Conservation (phyloP, 2,329 filamentous ascomycete genomes). For the Sclerotinia borealis region DNA sequence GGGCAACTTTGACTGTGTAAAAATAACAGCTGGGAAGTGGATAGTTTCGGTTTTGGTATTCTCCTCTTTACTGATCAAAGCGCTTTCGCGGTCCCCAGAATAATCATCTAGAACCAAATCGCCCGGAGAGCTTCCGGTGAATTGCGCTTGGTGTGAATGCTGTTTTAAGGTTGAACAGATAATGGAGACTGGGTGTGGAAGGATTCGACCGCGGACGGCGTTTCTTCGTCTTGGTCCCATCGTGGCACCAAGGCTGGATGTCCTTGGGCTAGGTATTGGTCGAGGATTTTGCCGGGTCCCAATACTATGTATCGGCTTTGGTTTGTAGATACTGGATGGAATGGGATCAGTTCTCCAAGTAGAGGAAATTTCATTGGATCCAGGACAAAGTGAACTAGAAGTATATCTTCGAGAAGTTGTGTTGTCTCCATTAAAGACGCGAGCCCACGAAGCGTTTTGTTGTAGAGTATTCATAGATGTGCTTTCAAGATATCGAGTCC, state of each 20-base stretch:
- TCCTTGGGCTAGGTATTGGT: background rate
- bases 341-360: background rate
- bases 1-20: background rate
- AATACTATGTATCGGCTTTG: background rate
- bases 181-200: background rate
- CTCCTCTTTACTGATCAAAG: background rate
- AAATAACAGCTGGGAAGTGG: background rate
- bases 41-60: background rate
- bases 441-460: background rate
- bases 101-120: background rate
- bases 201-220: constrained; percentile 1
- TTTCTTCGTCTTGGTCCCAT: background rate
- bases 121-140: background rate
- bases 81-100: background rate
- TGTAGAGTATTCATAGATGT: background rate
- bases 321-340: constrained; percentile 1
- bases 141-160: background rate
- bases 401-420: background rate
- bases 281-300: background rate
- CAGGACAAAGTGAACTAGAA: background rate
- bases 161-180: background rate
- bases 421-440: background rate
- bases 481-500: background rate
- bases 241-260: constrained; percentile 1
- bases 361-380: background rate